phyloP scores from a whole-genome alignment of 768 basidiomycete species.

The Asterophora parasitica region DNA sequence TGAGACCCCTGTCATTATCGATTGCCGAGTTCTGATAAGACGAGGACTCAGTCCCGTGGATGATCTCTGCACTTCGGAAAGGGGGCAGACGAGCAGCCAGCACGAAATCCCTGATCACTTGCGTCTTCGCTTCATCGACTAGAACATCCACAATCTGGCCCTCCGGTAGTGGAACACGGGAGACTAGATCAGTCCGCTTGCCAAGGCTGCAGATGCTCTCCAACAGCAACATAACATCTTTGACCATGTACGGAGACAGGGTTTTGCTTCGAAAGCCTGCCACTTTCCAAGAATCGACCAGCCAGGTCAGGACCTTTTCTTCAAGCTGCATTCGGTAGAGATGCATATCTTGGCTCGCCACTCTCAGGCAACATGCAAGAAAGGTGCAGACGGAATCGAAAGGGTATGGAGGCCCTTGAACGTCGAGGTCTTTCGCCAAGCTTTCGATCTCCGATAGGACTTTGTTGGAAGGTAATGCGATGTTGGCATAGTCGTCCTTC shows the following conservation, averaged over 20 bases:
- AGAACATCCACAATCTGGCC: constrained; percentile 59
- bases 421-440: constrained; percentile 76
- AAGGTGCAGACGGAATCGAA: constrained; percentile 90
- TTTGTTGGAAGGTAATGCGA: constrained; percentile 47
- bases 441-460: constrained; percentile 72
- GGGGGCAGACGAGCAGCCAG: constrained; percentile 59
- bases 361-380: constrained; percentile 58
- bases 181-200: constrained; percentile 40
- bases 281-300: constrained; percentile 65
- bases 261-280: constrained; percentile 30
- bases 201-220: constrained; percentile 58
- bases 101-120: constrained; percentile 65
- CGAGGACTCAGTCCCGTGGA: constrained; percentile 1
- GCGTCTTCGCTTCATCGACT: constrained; percentile 51
- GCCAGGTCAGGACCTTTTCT: constrained; percentile 81
- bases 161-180: constrained; percentile 60
- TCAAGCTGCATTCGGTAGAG: constrained; percentile 83
- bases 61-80: constrained; percentile 18
- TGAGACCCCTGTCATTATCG: constrained; percentile 27
- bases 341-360: constrained; percentile 77
- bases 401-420: constrained; percentile 86
- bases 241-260: constrained; percentile 48
- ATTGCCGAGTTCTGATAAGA: constrained; percentile 1
- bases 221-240: constrained; percentile 62
- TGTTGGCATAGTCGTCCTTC: constrained; percentile 17